Evolutionary conservation across 2,329 filamentous ascomycete genomes (phyloP), one percentile per base, ranked within the genome.

Genomic region (Septoria petroselini): DNA sequence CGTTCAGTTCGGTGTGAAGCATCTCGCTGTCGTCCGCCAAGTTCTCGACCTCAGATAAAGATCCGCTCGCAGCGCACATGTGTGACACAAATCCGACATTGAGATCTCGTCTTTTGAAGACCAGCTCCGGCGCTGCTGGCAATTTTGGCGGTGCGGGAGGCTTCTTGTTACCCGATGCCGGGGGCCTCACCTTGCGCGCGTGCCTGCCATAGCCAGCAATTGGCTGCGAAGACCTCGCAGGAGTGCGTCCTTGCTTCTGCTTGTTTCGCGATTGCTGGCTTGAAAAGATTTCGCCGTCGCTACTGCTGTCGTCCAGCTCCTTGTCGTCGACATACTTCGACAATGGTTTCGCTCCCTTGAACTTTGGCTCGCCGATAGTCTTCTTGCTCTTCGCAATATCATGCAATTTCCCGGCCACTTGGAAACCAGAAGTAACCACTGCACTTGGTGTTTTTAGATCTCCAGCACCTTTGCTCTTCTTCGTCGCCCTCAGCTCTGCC

Each of bases 21-120:
- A 45, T 42, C 8, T 37, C 30, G 18, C 41, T 29, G 33, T 27
- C 40, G 5, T n/a, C 19, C 1, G 12, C 11, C 8, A 37, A 15
- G 18, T 31, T 14, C 17, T 51, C 48, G 12, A 29, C 41, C 14
- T 29, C 37, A 11, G 18, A 19, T 17, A 34, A n/a, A 1, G 41
- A 46, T 15, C 27, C 18, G 14, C 41, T 14, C 5, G 41, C 15
- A 8, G 31, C 21, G 23, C 23, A 5, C 9, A 30, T 37, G 27
- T 46, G 48, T 4, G 41, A 41, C 27, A 33, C 39, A 9, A 15
- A 11, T 17, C 18, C 6, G n/a, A 15, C 18, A 9, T 37, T 25
- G 12, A 23, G 21, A 8, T 48, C 41, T 15, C 25, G 35, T 18
- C 15, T 44, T 34, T 49, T 48, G 49, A 52, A 55, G 7, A 29